A percentile compares a stretch with the other conserved stretches of the same genome.
phyloP scores from a whole-genome alignment of 106 monocot genomes.

The Acanthochlamys bracteata region DNA sequence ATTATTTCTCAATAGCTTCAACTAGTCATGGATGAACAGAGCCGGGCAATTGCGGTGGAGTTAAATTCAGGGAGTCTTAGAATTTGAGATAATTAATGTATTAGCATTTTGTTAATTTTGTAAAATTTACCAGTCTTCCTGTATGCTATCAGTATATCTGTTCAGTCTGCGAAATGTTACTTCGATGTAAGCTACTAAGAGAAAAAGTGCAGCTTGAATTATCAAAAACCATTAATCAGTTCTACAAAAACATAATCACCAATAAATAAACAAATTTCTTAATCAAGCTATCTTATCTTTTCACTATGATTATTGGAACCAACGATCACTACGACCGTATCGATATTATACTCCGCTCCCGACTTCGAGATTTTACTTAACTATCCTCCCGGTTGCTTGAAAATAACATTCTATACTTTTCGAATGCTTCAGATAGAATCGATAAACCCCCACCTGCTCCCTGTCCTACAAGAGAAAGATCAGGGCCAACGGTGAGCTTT shows the following conservation, averaged over 20 bases:
- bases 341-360: constrained; percentile 29
- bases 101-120: too few species aligned
- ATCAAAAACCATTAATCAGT: not conserved
- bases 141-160: too few species aligned
- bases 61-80: too few species aligned
- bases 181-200: too few species aligned
- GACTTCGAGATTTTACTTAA: not conserved
- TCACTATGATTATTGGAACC: constrained; percentile 71
- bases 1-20: too few species aligned
- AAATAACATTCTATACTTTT: constrained; percentile 57
- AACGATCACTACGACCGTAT: constrained; percentile 48
- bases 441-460: constrained; percentile 31
- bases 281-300: not conserved
- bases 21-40: too few species aligned
- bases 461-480: constrained; percentile 28
- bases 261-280: constrained; percentile 4
- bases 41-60: too few species aligned
- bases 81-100: too few species aligned
- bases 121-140: too few species aligned
- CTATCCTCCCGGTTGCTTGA: constrained; percentile 29
- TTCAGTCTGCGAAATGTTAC: too few species aligned
- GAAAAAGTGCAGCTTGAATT: too few species aligned
- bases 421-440: constrained; percentile 58
- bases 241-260: not conserved
- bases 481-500: constrained; percentile 66